Percentiles rank a stretch among this genome's conserved stretches.
Conservation (phyloP, 2,329 filamentous ascomycete genomes). For the Knufia petricola region DNA sequence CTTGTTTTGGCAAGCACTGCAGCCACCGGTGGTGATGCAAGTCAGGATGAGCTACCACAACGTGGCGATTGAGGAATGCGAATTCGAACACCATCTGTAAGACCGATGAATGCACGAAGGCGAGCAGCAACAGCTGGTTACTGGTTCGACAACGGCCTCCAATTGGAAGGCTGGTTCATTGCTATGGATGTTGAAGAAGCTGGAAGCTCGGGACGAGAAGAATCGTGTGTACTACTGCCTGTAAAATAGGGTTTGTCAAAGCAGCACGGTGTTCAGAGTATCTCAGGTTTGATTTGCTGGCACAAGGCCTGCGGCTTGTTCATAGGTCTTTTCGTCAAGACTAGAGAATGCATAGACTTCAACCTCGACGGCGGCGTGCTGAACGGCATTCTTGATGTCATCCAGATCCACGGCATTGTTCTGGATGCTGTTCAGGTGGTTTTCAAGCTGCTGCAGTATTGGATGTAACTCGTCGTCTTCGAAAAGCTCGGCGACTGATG, state of each 20-base stretch:
- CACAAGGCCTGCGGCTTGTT: neutral
- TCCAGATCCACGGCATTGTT: neutral
- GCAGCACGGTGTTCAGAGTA: neutral
- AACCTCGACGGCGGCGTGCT: neutral
- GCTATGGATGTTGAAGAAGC: neutral
- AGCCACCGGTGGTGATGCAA: too few relatives aligned
- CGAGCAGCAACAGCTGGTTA: too few relatives aligned
- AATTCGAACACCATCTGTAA: too few relatives aligned
- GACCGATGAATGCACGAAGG: too few relatives aligned
- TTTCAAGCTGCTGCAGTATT: conserved; percentile 7
- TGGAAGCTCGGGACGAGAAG: neutral
- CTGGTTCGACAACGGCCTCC: too few relatives aligned
- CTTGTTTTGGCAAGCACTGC: too few relatives aligned
- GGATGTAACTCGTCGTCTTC: conserved; percentile 5
- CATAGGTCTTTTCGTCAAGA: neutral
- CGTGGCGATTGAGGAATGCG: too few relatives aligned
- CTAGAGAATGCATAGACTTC: conserved; percentile 1
- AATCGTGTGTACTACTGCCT: neutral
- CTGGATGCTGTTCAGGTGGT: conserved; percentile 11
- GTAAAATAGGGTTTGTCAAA: neutral
- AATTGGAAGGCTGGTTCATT: neutral
- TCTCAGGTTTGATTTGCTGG: neutral
- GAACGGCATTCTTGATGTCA: neutral
- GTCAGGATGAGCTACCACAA: too few relatives aligned
- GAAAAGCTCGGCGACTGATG: neutral